phyloP scores from a whole-genome alignment of 768 basidiomycete genomes.

The Daedalea quercina region DNA sequence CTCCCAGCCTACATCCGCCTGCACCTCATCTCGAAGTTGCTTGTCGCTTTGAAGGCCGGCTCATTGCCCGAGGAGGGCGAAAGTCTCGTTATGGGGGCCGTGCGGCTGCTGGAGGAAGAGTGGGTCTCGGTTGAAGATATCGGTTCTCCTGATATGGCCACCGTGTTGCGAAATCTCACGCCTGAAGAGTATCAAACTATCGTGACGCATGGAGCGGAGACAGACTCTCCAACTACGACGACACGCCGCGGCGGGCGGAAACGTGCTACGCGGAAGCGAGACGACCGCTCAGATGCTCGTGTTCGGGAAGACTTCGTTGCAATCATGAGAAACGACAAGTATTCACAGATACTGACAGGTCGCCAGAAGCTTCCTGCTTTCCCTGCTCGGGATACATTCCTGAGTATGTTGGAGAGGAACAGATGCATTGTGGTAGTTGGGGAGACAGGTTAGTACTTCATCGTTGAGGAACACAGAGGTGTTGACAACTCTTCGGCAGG shows the following conservation, averaged over 20 bases:
- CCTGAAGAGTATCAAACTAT: slow-evolving; percentile 16
- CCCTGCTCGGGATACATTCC: slow-evolving; percentile 53
- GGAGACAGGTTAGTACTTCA: slow-evolving; percentile 59
- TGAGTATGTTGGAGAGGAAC: slow-evolving; percentile 47
- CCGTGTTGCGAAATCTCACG: slow-evolving; percentile 57
- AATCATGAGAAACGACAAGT: slow-evolving; percentile 40
- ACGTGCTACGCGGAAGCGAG: slow-evolving; percentile 21
- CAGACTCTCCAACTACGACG: slow-evolving; percentile 3
- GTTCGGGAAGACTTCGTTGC: slow-evolving; percentile 48
- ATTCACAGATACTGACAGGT: slow-evolving; percentile 44
- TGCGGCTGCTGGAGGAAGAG: slow-evolving; percentile 64
- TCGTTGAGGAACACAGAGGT: too few relatives aligned
- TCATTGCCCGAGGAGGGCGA: slow-evolving; percentile 60
- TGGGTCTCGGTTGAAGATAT: slow-evolving; percentile 61
- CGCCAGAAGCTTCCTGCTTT: slow-evolving; percentile 75
- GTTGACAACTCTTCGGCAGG: slow-evolving; percentile 31
- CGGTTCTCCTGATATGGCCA: slow-evolving; percentile 71
- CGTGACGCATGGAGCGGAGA: slow-evolving; percentile 1
- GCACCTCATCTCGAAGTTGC: slow-evolving; percentile 64
- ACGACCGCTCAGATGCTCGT: slow-evolving; percentile 39
- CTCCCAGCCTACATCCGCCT: slow-evolving; percentile 79
- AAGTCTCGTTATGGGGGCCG: slow-evolving; percentile 64
- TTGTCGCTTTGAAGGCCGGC: slow-evolving; percentile 46
- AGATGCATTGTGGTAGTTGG: slow-evolving; percentile 82
- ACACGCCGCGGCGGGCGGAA: slow-evolving; percentile 10